Evolutionary conservation across 805 yeast species (phyloP), one percentile per base, ranked within the genome.

Genomic region (Candida insectalens): DNA sequence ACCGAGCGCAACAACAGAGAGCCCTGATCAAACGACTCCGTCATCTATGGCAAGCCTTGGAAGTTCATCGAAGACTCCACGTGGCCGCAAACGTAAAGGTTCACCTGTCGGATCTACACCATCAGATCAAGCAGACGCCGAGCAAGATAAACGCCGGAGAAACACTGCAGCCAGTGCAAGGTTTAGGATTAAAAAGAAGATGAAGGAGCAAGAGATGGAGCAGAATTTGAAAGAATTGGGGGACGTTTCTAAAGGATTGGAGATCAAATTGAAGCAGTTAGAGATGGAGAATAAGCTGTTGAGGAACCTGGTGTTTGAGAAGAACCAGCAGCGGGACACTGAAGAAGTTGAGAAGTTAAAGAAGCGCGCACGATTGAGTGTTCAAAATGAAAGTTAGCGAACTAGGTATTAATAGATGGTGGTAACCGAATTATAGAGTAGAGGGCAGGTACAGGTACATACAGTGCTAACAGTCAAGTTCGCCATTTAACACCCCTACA

Each of bases 151-250:
- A 59, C 71, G 95, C 41, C 74, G 81, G 43, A 71, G 94, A 47
- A 88, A 87, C 59, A 87, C 96, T 1, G 95, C 92, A 2, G 97
- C 98, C 2, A 77, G 89, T 15, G 96, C 96, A 4, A 67, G 97
- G 39, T 89, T 89, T 65, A 70, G 98, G 43, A 73, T 85, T 52
- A 85, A 84, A 69, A 87, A 83, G 74, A 88, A 89, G 68, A 50
- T 81, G 59, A 82, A 84, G 55, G 96, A 89, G 60, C 92, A 83
- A 59, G 89, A 88, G 53, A 71, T 89, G 77, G 95, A 88, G 58
- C 65, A 76, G 38, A 74, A 69, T 38, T 69, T 88, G 14, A 71
- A 73, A 45, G 88, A 81, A 39, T 65, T 89, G 46, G 76, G 74
- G 45, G 88, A 82, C 21, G 59, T 72, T 40, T 77, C 88, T 12